Evolutionary conservation across 2,329 filamentous ascomycete species (phyloP).

Genomic region (Samsoniella hepiali): DNA sequence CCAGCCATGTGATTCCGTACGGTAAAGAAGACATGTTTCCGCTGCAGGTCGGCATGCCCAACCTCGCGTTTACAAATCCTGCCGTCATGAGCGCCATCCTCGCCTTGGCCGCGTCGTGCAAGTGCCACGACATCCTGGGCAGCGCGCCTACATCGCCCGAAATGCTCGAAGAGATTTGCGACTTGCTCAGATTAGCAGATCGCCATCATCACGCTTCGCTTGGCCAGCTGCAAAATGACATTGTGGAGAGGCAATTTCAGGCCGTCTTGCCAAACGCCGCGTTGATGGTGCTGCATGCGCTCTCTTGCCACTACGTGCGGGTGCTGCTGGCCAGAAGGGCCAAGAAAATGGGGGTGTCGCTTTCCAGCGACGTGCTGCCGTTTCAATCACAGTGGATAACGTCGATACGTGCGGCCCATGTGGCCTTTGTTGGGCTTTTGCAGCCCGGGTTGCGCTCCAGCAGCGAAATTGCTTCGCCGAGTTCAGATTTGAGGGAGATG

Average conservation of each 20-base stretch:
- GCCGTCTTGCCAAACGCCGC: conserved; percentile 37
- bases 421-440: conserved; percentile 33
- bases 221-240: conserved; percentile 33
- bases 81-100: conserved; percentile 42
- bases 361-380: conserved; percentile 30
- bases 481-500: neutral
- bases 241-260: conserved; percentile 33
- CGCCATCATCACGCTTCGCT: conserved; percentile 38
- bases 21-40: conserved; percentile 39
- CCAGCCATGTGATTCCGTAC: conserved; percentile 35
- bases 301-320: conserved; percentile 36
- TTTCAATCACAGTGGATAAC: conserved; percentile 37
- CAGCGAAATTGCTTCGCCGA: neutral
- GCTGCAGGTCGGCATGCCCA: conserved; percentile 40
- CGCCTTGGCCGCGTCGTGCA: conserved; percentile 40
- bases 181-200: conserved; percentile 32
- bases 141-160: neutral
- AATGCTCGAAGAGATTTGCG: conserved; percentile 14
- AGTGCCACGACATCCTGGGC: conserved; percentile 34
- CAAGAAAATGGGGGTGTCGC: conserved; percentile 16
- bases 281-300: conserved; percentile 41
- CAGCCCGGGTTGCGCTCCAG: conserved; percentile 13
- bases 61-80: conserved; percentile 37
- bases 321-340: conserved; percentile 31
- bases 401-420: conserved; percentile 35